Evolutionary conservation across 305 asterid species (phyloP).

Genomic region (Fraxinus albicans): DNA sequence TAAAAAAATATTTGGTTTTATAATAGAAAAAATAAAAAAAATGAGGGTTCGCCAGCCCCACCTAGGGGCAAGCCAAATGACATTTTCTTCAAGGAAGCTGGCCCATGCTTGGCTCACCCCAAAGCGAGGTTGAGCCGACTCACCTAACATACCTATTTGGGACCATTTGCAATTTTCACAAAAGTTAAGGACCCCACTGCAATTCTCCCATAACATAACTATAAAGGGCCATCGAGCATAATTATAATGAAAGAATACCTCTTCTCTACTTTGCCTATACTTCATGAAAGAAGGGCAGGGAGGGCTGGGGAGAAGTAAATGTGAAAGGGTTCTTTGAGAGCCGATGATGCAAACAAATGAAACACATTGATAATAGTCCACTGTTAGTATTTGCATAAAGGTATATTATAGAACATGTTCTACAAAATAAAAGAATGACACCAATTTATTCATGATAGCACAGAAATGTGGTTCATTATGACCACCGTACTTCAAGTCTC

Average conservation of each 20-base stretch:
- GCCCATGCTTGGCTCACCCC: not conserved
- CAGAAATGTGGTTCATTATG: not conserved
- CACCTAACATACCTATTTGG: not conserved
- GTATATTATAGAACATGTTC: not conserved
- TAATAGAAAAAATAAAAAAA: not conserved
- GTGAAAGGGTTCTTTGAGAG: not conserved
- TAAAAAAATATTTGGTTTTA: not conserved
- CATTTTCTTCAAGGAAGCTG: too few species aligned
- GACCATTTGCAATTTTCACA: not conserved
- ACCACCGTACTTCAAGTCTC: not conserved
- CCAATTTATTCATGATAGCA: not conserved
- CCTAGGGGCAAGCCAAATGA: not conserved
- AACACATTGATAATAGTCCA: not conserved
- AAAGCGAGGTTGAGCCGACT: not conserved
- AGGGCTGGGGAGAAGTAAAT: not conserved
- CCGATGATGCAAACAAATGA: not conserved
- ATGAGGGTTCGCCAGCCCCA: not conserved
- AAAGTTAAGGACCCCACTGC: not conserved
- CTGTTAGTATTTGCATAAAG: not conserved
- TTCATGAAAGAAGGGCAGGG: not conserved
- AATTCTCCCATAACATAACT: not conserved
- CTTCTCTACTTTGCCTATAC: not conserved
- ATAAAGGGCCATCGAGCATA: not conserved
- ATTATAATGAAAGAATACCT: not conserved
- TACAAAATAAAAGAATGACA: not conserved